Base-by-base conservation (phyloP, 2,329 filamentous ascomycete genomes). In the Colletotrichum sidae region DNA sequence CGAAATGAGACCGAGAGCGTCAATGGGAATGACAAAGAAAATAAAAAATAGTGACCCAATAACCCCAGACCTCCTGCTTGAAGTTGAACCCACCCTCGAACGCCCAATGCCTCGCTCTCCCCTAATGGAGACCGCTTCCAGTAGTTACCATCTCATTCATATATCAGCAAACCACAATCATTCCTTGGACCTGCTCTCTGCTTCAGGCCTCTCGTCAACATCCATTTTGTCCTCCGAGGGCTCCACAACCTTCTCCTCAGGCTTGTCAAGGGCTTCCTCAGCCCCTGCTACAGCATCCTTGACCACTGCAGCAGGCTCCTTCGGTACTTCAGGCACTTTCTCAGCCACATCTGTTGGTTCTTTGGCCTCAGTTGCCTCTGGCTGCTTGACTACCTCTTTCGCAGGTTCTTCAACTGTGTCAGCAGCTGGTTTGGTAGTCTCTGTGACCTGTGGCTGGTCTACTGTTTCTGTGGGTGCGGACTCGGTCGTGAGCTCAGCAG, bases 281-380 rank as follows among this genome's bases (percentile, higher is more conserved):
- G 25, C 25, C 25, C 4, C 25, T 25, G 25, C 25, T 25, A 25
- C 25, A 5, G 25, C 5, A 25, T 2, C 25, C 25, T 75, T 69
- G 42, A 72, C 15, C 7, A 73, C 68, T 39, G 71, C 71, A 4
- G 67, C 44, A 0, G 51, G 56, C 55, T 73, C 68, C 44, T 69
- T 67, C 11, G 41, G 41, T 11, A n/a, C 13, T 13, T 6, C 41
- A 44, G 41, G 41, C 2, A 15, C 41, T 44, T 15, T 44, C 15
- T 15, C 12, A 11, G 41, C 41, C 13, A 25, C 4, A 25, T 25
- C 41, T 2, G 51, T 41, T 12, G 55, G n/a, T 37, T 63, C 68
- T 60, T 74, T 70, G 12, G 60, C 55, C 4, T 67, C 37, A 11
- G 65, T 41, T 61, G 35, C 38, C 17, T 70, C 58, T 50, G 70